Evolutionary conservation across 768 basidiomycete genomes (phyloP).

Genomic region (Hygrocybe coccinea): DNA sequence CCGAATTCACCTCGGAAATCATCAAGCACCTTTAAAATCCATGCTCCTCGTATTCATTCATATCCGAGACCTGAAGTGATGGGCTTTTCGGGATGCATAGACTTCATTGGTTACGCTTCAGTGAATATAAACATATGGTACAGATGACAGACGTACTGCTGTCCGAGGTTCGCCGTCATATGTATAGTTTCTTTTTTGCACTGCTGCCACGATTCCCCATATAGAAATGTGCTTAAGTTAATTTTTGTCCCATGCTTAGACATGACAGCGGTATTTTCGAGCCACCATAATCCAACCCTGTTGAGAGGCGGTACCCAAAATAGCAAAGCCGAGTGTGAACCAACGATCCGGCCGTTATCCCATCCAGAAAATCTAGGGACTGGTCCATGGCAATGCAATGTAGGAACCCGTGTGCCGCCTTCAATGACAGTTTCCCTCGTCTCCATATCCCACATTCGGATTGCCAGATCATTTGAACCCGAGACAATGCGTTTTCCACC

Average conservation of each 20-base stretch:
- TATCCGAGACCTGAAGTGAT: too few relatives aligned
- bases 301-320: constrained; percentile 9
- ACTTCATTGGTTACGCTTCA: too few relatives aligned
- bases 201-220: neutral
- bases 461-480: constrained; percentile 17
- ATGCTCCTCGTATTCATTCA: neutral
- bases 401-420: too few relatives aligned
- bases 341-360: neutral
- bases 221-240: constrained; percentile 1
- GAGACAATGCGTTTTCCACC: constrained; percentile 20
- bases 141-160: too few relatives aligned
- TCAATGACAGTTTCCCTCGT: constrained; percentile 4
- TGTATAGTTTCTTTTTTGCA: too few relatives aligned
- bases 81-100: too few relatives aligned
- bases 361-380: too few relatives aligned
- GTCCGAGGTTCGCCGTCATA: too few relatives aligned
- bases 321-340: neutral
- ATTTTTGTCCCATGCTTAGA: neutral
- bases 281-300: constrained; percentile 3
- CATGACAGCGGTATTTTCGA: constrained; percentile 4
- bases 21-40: constrained; percentile 64
- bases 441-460: constrained; percentile 15
- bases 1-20: constrained; percentile 90
- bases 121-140: too few relatives aligned
- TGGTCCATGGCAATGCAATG: too few relatives aligned